Conservation (phyloP, 305 asterid species). For the Plantago coronopus region DNA sequence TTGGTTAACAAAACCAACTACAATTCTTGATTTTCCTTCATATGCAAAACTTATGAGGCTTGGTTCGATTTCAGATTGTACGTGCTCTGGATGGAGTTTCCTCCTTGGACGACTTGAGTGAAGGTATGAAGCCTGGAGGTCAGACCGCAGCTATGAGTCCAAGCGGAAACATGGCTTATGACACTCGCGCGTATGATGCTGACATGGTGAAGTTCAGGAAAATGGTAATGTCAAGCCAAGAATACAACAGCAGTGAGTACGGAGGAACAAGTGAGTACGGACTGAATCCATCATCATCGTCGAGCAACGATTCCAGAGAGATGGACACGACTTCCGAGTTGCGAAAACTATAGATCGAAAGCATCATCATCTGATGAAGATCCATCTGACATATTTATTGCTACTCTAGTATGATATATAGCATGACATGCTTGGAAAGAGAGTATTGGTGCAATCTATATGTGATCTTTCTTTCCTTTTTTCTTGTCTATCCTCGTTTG, state of each 20-base stretch:
- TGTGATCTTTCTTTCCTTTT: not conserved
- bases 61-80: constrained; percentile 33
- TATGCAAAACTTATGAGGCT: not conserved
- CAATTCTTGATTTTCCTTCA: not conserved
- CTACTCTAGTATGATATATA: not conserved
- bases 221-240: constrained; percentile 41
- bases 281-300: constrained; percentile 20
- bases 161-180: constrained; percentile 18
- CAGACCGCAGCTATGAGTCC: constrained; percentile 10
- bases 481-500: not conserved
- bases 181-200: constrained; percentile 49
- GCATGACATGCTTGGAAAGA: not conserved
- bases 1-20: not conserved
- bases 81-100: constrained; percentile 61
- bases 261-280: constrained; percentile 36
- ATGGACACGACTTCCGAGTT: not conserved
- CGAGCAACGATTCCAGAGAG: constrained; percentile 29
- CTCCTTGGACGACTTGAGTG: constrained; percentile 53
- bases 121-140: constrained; percentile 27
- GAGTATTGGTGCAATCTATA: not conserved
- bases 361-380: not conserved
- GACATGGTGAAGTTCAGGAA: constrained; percentile 53
- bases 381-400: constrained; percentile 11
- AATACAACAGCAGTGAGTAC: constrained; percentile 33
- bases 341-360: constrained; percentile 14